Evolutionary conservation across 441 rosid species (phyloP).

Genomic region (Gossypium aridum): DNA sequence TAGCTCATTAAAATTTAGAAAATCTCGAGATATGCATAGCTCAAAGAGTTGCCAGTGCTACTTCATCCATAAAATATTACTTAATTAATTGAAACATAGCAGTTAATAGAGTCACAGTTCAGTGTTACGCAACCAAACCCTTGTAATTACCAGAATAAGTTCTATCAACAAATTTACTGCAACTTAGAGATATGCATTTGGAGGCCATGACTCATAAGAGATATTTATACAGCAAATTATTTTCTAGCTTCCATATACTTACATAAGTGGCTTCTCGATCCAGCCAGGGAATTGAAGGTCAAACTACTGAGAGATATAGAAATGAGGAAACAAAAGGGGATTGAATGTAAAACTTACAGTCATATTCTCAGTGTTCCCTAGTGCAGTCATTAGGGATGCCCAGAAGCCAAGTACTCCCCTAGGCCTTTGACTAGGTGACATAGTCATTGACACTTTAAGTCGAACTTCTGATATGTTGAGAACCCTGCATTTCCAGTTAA

Average conservation of each 20-base stretch:
- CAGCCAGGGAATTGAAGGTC: slow-evolving; percentile 5
- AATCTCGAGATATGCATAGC: background rate
- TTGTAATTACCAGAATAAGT: background rate
- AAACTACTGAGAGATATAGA: background rate
- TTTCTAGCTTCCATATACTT: slow-evolving; percentile 2
- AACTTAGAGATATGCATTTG: background rate
- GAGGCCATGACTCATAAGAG: background rate
- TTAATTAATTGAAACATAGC: background rate
- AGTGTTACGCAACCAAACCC: background rate
- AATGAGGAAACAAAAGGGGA: background rate
- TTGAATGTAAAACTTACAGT: slow-evolving; percentile 50
- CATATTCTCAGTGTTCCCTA: slow-evolving; percentile 98
- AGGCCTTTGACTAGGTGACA: slow-evolving; percentile 98
- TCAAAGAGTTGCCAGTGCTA: background rate
- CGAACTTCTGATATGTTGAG: slow-evolving; percentile 88
- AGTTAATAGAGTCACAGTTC: background rate
- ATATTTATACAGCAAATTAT: background rate
- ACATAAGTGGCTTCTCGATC: background rate
- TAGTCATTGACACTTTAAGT: slow-evolving; percentile 86
- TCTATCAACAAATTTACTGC: background rate
- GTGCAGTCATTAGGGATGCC: slow-evolving; percentile 97
- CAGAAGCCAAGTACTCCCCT: slow-evolving; percentile 97
- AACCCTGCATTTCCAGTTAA: slow-evolving; percentile 48
- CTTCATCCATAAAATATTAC: background rate
- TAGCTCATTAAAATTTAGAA: background rate